Evolutionary conservation across 2,329 filamentous ascomycete species (phyloP), one percentile per base, ranked within the genome.

Genomic region (Zymoseptoria crescenta): DNA sequence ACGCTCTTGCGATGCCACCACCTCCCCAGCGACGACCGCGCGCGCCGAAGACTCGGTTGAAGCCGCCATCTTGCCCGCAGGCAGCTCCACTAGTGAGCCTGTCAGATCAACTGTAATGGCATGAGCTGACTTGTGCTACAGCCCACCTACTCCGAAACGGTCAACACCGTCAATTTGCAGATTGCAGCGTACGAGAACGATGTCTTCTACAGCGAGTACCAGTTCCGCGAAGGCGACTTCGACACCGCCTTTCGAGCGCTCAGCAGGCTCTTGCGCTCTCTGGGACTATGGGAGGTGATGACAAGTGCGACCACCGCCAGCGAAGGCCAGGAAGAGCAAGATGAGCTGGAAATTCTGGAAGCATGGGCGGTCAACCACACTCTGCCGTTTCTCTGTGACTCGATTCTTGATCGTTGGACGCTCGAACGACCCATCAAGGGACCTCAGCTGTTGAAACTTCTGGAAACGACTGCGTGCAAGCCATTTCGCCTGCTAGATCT

Each of bases 401-500:
- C 19, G 5, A 21, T 58, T 13, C 20, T 20, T 8, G 29, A 45
- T 21, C 13, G 28, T 5, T 50, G 27, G 13, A 21, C 28, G 1
- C n/a, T 54, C 2, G n/a, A n/a, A 20, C 52, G 13, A 16, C 19
- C 16, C 4, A 28, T 27, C 10, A 1, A 24, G 5, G 30, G 49
- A 21, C 5, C 30, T 5, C n/a, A 48, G n/a, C 13, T 58, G 4
- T 16, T 58, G 8, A 16, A 28, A 16, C 8, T 41, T 1, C n/a
- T 58, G n/a, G 21, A 51, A 19, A 29, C 13, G 29, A 20, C 49
- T 50, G 27, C 50, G 4, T 57, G 56, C 35, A 52, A 55, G 48
- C 54, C 56, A 24, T 59, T 61, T 19, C 49, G 54, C 5, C 48
- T 61, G 5, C 21, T 59, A 41, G 54, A 56, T 8, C 28, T 61